Conservation (phyloP, 2,329 filamentous ascomycete species). For the Claviceps sorghi region DNA sequence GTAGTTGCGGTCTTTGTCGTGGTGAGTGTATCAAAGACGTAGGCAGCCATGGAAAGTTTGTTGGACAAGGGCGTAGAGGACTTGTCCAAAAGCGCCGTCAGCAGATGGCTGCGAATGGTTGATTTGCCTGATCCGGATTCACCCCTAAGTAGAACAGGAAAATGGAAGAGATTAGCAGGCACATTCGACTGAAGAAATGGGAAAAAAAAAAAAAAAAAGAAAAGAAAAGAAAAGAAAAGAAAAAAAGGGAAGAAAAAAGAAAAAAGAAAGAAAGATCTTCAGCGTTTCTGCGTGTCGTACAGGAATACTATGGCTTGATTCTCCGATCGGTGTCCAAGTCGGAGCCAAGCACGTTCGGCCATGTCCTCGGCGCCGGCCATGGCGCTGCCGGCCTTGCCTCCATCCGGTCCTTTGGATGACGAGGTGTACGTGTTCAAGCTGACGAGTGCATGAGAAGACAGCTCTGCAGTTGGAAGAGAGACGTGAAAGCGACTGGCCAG, state of each 20-base stretch:
- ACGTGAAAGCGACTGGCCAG: constrained; percentile 86
- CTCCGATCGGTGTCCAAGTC: constrained; percentile 76
- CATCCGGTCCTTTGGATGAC: constrained; percentile 77
- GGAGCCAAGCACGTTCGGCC: constrained; percentile 69
- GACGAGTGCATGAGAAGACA: constrained; percentile 85
- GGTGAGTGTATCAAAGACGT: constrained; percentile 89
- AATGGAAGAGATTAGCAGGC: background rate
- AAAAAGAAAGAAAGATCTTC: too few species aligned
- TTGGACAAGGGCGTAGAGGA: constrained; percentile 85
- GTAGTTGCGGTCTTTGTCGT: constrained; percentile 96
- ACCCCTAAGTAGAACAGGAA: constrained; percentile 42
- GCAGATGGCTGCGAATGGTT: constrained; percentile 75
- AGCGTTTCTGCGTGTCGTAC: constrained; percentile 33
- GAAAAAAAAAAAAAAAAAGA: background rate
- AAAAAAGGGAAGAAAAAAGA: background rate
- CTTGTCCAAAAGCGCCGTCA: constrained; percentile 74
- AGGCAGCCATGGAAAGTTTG: constrained; percentile 84
- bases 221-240: too few species aligned
- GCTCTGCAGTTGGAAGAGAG: constrained; percentile 68
- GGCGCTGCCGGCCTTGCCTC: constrained; percentile 78
- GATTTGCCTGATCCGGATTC: constrained; percentile 96
- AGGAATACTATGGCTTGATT: constrained; percentile 88
- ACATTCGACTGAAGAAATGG: background rate
- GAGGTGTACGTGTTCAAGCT: constrained; percentile 90
- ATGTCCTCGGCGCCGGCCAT: constrained; percentile 88